phyloP scores from a whole-genome alignment of 2,329 filamentous ascomycete species.

The Cordyceps tenuipes region DNA sequence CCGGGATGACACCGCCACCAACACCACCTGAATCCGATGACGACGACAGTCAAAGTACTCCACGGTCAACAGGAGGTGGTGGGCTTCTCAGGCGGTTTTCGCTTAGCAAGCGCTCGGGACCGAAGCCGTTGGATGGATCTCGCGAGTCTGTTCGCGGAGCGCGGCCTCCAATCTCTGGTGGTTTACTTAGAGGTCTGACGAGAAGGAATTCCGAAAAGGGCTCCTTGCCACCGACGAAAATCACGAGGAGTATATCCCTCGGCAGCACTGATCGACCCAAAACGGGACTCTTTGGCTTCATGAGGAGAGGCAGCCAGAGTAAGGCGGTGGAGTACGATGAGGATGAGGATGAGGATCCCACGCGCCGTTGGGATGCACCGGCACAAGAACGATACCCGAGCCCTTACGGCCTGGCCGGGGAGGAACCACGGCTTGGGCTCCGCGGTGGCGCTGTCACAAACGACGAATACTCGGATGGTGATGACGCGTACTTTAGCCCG shows the following conservation, averaged over 20 bases:
- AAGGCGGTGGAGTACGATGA: conserved; percentile 12
- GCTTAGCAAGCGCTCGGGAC: conserved; percentile 26
- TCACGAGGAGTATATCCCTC: conserved; percentile 54
- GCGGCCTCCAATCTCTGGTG: conserved; percentile 42
- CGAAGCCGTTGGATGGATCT: conserved; percentile 29
- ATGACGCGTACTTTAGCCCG: conserved; percentile 50
- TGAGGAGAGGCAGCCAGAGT: conserved; percentile 31
- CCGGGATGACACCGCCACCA: conserved; percentile 64
- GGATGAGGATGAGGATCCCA: conserved; percentile 39
- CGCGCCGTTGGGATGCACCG: conserved; percentile 42
- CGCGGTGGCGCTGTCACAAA: conserved; percentile 32
- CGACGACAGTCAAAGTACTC: conserved; percentile 33
- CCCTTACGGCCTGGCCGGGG: conserved; percentile 15
- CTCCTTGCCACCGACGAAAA: conserved; percentile 30
- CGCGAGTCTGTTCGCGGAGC: conserved; percentile 32
- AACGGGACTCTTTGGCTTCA: conserved; percentile 34
- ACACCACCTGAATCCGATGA: conserved; percentile 51
- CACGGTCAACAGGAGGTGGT: conserved; percentile 23
- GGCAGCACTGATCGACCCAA: conserved; percentile 44
- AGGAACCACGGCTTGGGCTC: conserved; percentile 21
- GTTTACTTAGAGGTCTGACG: conserved; percentile 38
- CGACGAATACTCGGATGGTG: conserved; percentile 45
- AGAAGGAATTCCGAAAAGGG: conserved; percentile 26
- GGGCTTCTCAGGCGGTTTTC: conserved; percentile 40
- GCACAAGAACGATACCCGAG: conserved; percentile 2